phyloP scores from a whole-genome alignment of 2,329 filamentous ascomycete species.

The Trichoderma cornu-damae region DNA sequence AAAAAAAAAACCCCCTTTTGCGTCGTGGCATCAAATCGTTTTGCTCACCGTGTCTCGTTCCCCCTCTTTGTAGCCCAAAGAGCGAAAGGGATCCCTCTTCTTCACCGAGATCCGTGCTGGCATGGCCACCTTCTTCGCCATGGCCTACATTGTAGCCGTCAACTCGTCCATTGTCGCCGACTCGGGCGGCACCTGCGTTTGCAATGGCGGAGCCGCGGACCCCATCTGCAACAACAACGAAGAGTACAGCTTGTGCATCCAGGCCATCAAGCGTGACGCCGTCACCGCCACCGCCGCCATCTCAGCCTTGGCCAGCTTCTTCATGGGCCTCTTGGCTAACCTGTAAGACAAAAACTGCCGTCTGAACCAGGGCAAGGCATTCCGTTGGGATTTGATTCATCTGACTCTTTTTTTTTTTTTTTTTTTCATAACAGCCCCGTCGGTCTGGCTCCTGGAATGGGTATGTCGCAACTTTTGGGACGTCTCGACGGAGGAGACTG shows the following conservation, averaged over 20 bases:
- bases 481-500: neutral
- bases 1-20: neutral
- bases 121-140: constrained; percentile 70
- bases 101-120: constrained; percentile 81
- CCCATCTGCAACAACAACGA: constrained; percentile 48
- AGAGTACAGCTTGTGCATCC: constrained; percentile 59
- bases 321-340: constrained; percentile 78
- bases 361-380: neutral
- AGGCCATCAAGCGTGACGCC: constrained; percentile 66
- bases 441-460: constrained; percentile 42
- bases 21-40: neutral
- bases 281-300: constrained; percentile 84
- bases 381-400: neutral
- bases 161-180: constrained; percentile 54
- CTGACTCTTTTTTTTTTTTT: neutral
- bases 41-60: neutral
- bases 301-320: constrained; percentile 71
- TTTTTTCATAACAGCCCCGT: constrained; percentile 32
- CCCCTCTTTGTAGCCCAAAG: constrained; percentile 48
- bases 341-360: constrained; percentile 41
- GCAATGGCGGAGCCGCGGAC: constrained; percentile 48
- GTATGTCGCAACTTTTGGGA: constrained; percentile 24
- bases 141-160: constrained; percentile 52
- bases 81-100: constrained; percentile 71
- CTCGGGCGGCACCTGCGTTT: constrained; percentile 71